A percentile compares a stretch with the other conserved stretches of the same genome.
These are phyloP conservation scores for Bryoerythrophyllum caledonicum DNA, from an alignment of 225 moss, liverwort and hornwort species.

Conservation along the genomic window DNA sequence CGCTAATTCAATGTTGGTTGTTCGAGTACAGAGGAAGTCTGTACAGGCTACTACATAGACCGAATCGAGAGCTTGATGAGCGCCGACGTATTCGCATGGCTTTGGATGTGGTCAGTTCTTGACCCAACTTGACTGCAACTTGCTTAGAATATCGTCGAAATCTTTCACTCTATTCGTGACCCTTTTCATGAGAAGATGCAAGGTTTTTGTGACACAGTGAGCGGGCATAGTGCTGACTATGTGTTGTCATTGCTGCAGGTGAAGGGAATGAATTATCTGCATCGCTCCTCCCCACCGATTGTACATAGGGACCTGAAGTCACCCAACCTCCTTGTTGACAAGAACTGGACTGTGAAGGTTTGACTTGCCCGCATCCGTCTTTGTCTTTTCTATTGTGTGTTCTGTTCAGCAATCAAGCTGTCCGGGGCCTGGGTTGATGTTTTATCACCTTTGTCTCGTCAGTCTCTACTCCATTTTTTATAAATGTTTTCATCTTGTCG, in stretches of 20 bases:
- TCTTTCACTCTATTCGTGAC: background rate
- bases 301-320: slow-evolving; percentile 98
- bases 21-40: slow-evolving; percentile 76
- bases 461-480: background rate
- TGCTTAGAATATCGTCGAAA: background rate
- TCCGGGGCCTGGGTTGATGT: background rate
- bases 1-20: slow-evolving; percentile 4
- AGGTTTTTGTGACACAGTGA: background rate
- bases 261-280: slow-evolving; percentile 99
- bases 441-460: background rate
- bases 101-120: slow-evolving; percentile 75
- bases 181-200: background rate
- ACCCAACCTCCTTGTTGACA: slow-evolving; percentile 94
- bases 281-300: slow-evolving; percentile 88
- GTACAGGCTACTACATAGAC: slow-evolving; percentile 91
- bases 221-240: slow-evolving; percentile 1
- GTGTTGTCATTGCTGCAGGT: slow-evolving; percentile 49
- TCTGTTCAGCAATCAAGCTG: background rate
- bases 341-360: slow-evolving; percentile 99
- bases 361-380: slow-evolving; percentile 2
- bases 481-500: background rate
- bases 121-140: background rate
- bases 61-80: slow-evolving; percentile 96
- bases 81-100: slow-evolving; percentile 95
- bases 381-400: background rate